Percentiles rank a stretch among this genome's conserved stretches.
Evolutionary conservation across 75 land plant genomes (phyloP).

Genomic region (Sequoia sempervirens): DNA sequence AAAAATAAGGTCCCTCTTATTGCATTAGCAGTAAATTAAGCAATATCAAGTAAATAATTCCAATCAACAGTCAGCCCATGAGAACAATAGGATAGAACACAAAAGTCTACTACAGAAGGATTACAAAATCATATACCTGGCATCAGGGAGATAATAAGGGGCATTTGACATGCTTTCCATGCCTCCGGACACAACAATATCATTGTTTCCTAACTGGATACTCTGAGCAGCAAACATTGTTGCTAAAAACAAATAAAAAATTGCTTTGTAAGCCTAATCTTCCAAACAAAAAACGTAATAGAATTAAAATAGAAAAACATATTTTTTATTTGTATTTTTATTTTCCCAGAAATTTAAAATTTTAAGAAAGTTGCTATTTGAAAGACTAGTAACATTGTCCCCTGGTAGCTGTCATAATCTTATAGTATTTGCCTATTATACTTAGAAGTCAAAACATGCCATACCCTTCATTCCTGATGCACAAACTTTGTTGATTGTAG

Average conservation of each 20-base stretch:
- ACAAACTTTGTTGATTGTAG: too few species aligned
- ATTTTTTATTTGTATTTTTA: background rate
- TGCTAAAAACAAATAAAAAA: too few species aligned
- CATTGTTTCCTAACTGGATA: conserved; percentile 80
- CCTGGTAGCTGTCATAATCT: background rate
- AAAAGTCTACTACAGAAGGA: background rate
- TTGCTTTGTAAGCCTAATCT: background rate
- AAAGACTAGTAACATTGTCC: background rate
- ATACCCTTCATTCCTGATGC: too few species aligned
- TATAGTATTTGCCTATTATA: background rate
- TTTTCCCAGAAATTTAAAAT: background rate
- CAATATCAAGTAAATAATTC: background rate
- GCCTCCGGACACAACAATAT: conserved; percentile 94
- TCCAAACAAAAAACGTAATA: background rate
- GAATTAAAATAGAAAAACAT: background rate
- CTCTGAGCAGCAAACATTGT: conserved; percentile 78
- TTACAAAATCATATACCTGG: conserved; percentile 46
- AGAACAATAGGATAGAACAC: background rate
- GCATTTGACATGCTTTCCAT: conserved; percentile 99
- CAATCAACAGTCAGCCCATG: background rate
- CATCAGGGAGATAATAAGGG: conserved; percentile 78
- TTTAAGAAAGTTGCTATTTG: background rate
- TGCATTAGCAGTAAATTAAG: background rate
- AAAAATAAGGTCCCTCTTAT: background rate
- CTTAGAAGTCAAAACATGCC: too few species aligned